Conservation (phyloP, 345 rosid species). For the Syzygium aqueum region DNA sequence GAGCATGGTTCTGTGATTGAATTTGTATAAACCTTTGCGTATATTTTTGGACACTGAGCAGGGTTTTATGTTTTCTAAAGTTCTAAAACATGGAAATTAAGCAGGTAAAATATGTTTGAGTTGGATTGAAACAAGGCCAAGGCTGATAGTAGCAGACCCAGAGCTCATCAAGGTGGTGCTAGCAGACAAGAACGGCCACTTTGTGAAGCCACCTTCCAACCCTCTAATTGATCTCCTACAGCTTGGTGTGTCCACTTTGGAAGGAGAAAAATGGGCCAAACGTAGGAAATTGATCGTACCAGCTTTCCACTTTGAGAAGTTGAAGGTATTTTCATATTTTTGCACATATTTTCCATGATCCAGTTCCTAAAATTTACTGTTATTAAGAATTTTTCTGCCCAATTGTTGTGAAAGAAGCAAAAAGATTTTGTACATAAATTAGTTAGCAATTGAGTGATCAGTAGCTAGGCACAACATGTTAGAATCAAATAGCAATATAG, state of each 20-base stretch:
- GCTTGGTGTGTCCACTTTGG: constrained; percentile 22
- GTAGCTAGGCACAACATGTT: not conserved
- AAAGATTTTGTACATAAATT: not conserved
- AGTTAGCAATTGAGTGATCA: not conserved
- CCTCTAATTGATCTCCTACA: constrained; percentile 24
- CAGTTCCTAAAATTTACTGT: not conserved
- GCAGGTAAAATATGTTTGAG: constrained; percentile 34
- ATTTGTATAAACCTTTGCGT: not conserved
- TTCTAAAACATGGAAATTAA: not conserved
- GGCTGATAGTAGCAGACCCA: constrained; percentile 31
- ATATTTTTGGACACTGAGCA: not conserved
- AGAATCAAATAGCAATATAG: not conserved
- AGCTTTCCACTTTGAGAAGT: constrained; percentile 37
- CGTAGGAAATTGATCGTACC: constrained; percentile 34
- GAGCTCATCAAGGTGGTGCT: constrained; percentile 29
- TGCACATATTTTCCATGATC: not conserved
- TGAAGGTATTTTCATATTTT: constrained; percentile 18
- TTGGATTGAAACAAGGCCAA: constrained; percentile 38
- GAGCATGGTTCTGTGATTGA: not conserved
- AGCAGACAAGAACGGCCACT: constrained; percentile 34
- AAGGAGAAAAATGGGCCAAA: constrained; percentile 42
- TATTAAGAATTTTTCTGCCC: not conserved
- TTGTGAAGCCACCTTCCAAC: constrained; percentile 27
- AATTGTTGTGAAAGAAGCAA: not conserved
- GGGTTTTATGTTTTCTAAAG: not conserved